Conservation (phyloP, 2,329 filamentous ascomycete species). For the Neocucurbitaria cava region DNA sequence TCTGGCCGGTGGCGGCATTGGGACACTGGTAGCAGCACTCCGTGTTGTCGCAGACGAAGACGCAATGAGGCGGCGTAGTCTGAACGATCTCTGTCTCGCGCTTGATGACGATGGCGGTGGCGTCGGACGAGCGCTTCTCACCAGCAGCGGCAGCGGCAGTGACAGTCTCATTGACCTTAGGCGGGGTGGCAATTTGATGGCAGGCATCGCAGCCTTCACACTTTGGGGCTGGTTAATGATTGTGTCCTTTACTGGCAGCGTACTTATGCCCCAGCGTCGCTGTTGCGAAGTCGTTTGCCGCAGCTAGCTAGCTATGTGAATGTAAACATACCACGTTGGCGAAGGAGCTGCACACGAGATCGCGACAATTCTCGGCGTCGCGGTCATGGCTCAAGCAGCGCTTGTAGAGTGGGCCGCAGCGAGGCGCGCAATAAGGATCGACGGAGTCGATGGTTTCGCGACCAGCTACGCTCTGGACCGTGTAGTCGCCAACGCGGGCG, state of each 20-base stretch:
- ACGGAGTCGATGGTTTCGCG: no score
- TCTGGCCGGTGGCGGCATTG: background rate
- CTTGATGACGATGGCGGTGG: background rate
- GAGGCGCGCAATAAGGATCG: background rate
- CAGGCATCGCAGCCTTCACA: conserved; percentile 1
- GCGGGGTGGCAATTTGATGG: no score
- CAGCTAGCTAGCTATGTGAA: no score
- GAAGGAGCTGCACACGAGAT: background rate
- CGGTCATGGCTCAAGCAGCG: background rate
- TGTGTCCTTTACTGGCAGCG: no score
- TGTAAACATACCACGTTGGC: background rate
- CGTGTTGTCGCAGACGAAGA: conserved; percentile 2
- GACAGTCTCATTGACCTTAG: background rate
- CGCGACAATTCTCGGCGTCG: background rate
- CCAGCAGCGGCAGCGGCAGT: background rate
- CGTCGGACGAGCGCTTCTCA: background rate
- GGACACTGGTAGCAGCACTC: background rate
- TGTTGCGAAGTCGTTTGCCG: no score
- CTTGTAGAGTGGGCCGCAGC: background rate
- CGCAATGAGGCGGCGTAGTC: background rate
- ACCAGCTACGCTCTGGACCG: no score
- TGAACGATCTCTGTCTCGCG: background rate
- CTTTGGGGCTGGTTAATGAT: conserved; percentile 1
- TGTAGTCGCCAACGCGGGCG: background rate
- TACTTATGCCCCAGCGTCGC: no score